Evolutionary conservation across 2,329 filamentous ascomycete species (phyloP), one percentile per base, ranked within the genome.

Genomic region (Drechslerella dactyloides): DNA sequence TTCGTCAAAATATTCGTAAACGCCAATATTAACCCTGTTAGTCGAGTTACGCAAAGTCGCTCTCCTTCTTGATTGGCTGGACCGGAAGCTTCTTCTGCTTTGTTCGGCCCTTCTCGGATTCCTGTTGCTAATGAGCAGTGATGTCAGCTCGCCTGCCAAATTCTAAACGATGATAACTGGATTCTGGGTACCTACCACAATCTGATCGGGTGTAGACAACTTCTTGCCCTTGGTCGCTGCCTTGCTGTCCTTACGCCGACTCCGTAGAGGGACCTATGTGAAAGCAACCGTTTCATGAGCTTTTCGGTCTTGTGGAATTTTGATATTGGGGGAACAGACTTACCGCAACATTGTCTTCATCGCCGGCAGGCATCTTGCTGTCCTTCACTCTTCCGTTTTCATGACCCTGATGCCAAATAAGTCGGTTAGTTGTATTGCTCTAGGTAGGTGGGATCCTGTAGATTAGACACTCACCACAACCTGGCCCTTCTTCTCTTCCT

Each of bases 321-420:
- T 33, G 27, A 33, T 33, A 33, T 33, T 8, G 27, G 4, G 27
- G n/a, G 27, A 33, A 33, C 3, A 33, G 27, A 33, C 27, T 33
- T 13, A 15, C 17, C 19, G 17, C 8, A 48, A 3, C 15, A 6
- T 19, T 2, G 8, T 48, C 17, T 5, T 19, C 19, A 5, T 21
- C 19, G 19, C 30, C 50, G 11, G 30, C 6, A 17, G 50, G 50
- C 17, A 30, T 3, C 40, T 46, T 27, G 35, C 21, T 46, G 19
- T 72, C 60, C 23, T 72, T 60, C 21, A 72, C 68, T 15, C 68
- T 48, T 24, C 68, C 68, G 35, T 72, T 72, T 48, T 72, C 68
- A 40, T 66, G 69, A 5, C 69, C 69, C 69, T 72, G 33, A 33
- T n/a, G n/a, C n/a, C n/a, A 44, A 30, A 42, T 1, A 55, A 40